These are phyloP conservation scores for Mesotaenium endlicherianum DNA, from an alignment of 139 green algal genomes.

Conservation along the genomic window DNA sequence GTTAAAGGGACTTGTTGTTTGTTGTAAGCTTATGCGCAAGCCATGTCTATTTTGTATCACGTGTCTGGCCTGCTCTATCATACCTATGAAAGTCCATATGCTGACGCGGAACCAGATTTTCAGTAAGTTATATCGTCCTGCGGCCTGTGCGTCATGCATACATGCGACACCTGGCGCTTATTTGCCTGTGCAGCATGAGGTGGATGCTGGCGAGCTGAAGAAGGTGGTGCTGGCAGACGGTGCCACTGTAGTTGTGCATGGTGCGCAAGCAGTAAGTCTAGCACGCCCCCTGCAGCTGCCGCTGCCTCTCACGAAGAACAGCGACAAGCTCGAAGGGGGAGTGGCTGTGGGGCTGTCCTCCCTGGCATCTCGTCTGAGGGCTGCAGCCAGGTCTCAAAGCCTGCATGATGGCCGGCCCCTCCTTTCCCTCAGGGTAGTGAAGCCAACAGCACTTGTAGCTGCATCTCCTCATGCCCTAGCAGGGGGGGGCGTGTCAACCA, in stretches of 20 bases:
- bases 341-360: background rate
- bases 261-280: slow-evolving; percentile 2
- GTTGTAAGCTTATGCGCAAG: background rate
- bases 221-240: slow-evolving; percentile 21
- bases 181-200: slow-evolving; percentile 16
- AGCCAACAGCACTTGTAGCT: slow-evolving; percentile 1
- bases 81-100: background rate
- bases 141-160: background rate
- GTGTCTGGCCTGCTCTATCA: background rate
- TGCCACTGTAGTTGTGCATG: slow-evolving; percentile 10
- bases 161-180: background rate
- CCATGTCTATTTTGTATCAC: background rate
- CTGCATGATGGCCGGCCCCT: background rate
- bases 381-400: background rate
- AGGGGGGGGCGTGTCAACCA: background rate
- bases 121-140: background rate
- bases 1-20: background rate
- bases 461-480: background rate
- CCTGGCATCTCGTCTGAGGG: background rate
- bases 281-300: slow-evolving; percentile 22
- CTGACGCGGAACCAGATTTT: background rate
- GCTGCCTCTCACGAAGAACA: background rate
- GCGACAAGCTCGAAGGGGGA: background rate
- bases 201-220: slow-evolving; percentile 26
- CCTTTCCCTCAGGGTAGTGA: slow-evolving; percentile 13